Evolutionary conservation across 495 filamentous ascomycete genomes (phyloP), one percentile per base, ranked within the genome.

Genomic region (Aspergillus olivimuriae): DNA sequence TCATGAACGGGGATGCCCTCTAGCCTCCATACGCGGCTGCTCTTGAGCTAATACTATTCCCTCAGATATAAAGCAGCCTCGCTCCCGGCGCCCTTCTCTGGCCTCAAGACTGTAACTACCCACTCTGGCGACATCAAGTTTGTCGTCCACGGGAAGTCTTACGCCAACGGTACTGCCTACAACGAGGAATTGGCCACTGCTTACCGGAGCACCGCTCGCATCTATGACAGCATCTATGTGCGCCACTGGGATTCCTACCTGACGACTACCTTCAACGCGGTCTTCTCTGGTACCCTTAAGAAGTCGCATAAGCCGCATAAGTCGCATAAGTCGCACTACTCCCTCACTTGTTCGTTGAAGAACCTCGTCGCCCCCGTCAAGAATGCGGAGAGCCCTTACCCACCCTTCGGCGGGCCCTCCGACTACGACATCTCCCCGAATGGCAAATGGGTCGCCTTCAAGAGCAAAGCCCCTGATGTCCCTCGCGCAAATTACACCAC

Each of bases 231-330:
- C 43, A 72, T 87, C 34, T 89, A 86, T 55, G 78, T 83, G 26
- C 76, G 86, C 15, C 85, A 91, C 55, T 91, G 86, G 86, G 84
- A 90, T 50, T 60, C 60, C 16, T 89, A 81, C 56, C 66, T 82
- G 14, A 76, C 77, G 1, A 62, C 69, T 3, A 41, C 61, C 18
- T 65, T 69, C 36, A 69, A 74, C 41, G 63, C 71, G 9, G 62
- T 76, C 17, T 76, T 74, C 35, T 69, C 57, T 0, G 71, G 71
- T 12, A 58, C 54, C 4, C 48, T 76, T 16, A 53, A 48, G 26
- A 53, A 51, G 34, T 53, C 47, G 14, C 31, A 50, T n/a, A 31
- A 47, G 15, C 11, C 24, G 24, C n/a, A n/a, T n/a, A n/a, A n/a
- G n/a, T n/a, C n/a, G n/a, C 47, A 39, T 0, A 46, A 50, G 24